These are phyloP conservation scores for Trichoderma polysporum DNA, from an alignment of 2,329 filamentous ascomycete genomes.

Conservation along the genomic window DNA sequence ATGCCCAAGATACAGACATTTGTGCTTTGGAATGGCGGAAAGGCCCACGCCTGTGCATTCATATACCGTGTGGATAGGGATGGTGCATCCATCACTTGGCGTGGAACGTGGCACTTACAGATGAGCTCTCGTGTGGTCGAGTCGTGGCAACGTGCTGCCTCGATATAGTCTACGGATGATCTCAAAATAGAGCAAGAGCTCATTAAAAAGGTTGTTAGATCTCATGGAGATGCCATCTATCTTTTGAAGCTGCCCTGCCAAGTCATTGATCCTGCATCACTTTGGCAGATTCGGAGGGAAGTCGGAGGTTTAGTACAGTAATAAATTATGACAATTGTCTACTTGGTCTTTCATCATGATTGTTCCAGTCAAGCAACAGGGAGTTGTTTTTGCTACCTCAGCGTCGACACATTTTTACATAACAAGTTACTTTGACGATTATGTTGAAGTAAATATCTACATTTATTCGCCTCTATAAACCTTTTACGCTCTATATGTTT, in stretches of 20 bases:
- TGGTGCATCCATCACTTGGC: conserved; percentile 32
- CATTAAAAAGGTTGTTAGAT: conserved; percentile 23
- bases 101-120: conserved; percentile 34
- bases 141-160: conserved; percentile 20
- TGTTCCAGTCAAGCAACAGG: too few relatives aligned
- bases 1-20: conserved; percentile 36
- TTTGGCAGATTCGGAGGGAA: conserved; percentile 37
- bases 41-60: conserved; percentile 34
- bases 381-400: too few relatives aligned
- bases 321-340: too few relatives aligned
- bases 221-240: conserved; percentile 35
- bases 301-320: background rate
- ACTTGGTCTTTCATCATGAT: background rate
- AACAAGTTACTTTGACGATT: too few relatives aligned
- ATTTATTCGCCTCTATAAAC: too few relatives aligned
- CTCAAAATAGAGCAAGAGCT: conserved; percentile 23
- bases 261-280: conserved; percentile 34
- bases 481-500: too few relatives aligned
- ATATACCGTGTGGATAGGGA: conserved; percentile 31
- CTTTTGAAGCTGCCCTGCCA: conserved; percentile 32
- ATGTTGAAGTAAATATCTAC: too few relatives aligned
- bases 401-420: too few relatives aligned
- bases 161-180: conserved; percentile 11
- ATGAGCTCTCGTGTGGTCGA: conserved; percentile 29
- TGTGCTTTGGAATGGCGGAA: conserved; percentile 37